Evolutionary conservation across 306 rosid genomes (phyloP), one percentile per base, ranked within the genome.

Genomic region (Dalbergia cultrata): DNA sequence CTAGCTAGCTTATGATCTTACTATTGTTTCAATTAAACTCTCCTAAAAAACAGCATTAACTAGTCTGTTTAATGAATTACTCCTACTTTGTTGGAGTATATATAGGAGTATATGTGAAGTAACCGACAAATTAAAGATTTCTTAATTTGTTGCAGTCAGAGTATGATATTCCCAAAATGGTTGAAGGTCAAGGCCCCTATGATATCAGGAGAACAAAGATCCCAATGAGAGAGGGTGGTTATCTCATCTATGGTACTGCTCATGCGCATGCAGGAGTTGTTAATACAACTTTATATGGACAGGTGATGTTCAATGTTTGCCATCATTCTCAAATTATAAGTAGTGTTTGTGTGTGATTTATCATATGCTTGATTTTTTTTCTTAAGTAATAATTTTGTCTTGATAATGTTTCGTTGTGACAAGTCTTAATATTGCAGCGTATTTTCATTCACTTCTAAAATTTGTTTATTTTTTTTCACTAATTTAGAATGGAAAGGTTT

Each of bases 161-260:
- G 57, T 73, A 18, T 21, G 13, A 54, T 8, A 73, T 73, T 73
- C 54, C 54, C 0, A 4, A 16, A 11, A 73, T 22, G 39, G 2
- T 9, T 57, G 11, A 8, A 13, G 2, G 10, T 6, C 31, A 26
- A 26, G 16, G 22, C n/a, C 45, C 34, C 6, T 17, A 0, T 74
- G 37, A 73, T 58, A 16, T 73, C 4, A 34, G 41, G 4, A 73
- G 13, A 18, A 21, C 67, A 39, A 39, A 73, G 13, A 56, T 73
- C 21, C 54, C 54, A 19, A 39, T 73, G 41, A 0, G 16, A 37
- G 39, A 41, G 12, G 77, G 67, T 10, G 78, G 78, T 57, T 19
- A 41, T 41, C 78, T 73, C 21, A 73, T 73, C 2, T 73, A 57
- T 4, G 54, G 37, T 13, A 60, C 79, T 9, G 2, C 70, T 59